Percentiles rank a stretch among this genome's conserved stretches.
These are phyloP conservation scores for Oryza punctata DNA, from an alignment of 176 grass and related monocot species.

Conservation along the genomic window DNA sequence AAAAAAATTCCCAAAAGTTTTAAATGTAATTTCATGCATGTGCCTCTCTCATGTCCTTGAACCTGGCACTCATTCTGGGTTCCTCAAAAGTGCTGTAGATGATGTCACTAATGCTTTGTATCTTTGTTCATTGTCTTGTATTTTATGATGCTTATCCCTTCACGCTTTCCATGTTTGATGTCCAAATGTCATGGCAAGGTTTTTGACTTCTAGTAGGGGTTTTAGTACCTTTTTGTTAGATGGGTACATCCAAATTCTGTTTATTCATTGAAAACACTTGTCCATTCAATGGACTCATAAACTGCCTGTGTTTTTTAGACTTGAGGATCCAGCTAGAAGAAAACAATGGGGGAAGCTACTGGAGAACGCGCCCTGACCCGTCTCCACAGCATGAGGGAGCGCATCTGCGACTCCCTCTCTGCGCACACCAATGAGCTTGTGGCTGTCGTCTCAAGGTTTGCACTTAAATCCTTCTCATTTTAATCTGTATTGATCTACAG, in stretches of 20 bases:
- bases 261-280: not conserved
- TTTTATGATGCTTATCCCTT: not conserved
- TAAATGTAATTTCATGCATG: not conserved
- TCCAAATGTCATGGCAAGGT: not conserved
- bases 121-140: not conserved
- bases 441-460: constrained; percentile 91
- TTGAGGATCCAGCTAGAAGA: not conserved
- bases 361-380: constrained; percentile 75
- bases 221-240: not conserved
- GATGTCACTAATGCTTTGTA: not conserved
- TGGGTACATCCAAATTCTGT: not conserved
- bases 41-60: not conserved
- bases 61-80: not conserved
- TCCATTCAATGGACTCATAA: not conserved
- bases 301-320: not conserved
- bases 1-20: not conserved
- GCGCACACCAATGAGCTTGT: constrained; percentile 93
- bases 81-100: not conserved
- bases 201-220: not conserved
- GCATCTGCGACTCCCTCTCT: constrained; percentile 83
- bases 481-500: not conserved
- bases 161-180: not conserved
- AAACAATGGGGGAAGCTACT: constrained; percentile 63
- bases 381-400: constrained; percentile 86
- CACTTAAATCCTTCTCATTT: not conserved